Conservation (phyloP, 306 rosid genomes). For the Cicer judaicum region DNA sequence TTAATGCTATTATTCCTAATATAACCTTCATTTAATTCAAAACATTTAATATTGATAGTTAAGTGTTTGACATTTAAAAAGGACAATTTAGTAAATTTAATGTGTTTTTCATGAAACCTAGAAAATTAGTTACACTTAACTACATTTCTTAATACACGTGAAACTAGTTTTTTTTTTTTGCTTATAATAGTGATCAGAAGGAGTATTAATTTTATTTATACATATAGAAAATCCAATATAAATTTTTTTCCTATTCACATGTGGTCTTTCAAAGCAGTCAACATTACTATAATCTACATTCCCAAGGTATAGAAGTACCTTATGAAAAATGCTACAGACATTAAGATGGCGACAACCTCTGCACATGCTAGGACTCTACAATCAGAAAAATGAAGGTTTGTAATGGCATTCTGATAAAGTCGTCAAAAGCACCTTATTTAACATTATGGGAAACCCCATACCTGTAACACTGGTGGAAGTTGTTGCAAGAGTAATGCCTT, state of each 20-base stretch:
- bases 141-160: too few species aligned
- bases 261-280: conserved; percentile 25
- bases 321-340: conserved; percentile 85
- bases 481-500: conserved; percentile 76
- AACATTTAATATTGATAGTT: too few species aligned
- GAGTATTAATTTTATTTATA: background rate
- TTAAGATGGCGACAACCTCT: conserved; percentile 91
- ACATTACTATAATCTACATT: conserved; percentile 5
- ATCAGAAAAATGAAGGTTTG: conserved; percentile 45
- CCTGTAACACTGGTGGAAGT: conserved; percentile 86
- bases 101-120: too few species aligned
- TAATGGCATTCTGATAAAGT: conserved; percentile 32
- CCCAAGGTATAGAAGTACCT: conserved; percentile 60
- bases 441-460: conserved; percentile 40
- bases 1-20: too few species aligned
- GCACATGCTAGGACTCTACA: conserved; percentile 75
- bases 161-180: too few species aligned
- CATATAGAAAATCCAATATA: conserved; percentile 1
- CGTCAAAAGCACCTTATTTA: conserved; percentile 31
- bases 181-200: too few species aligned
- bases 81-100: too few species aligned
- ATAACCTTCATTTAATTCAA: too few species aligned
- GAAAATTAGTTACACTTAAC: too few species aligned
- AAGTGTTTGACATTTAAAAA: too few species aligned
- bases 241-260: background rate